Base-by-base conservation (phyloP, 1,139 yeast genomes). In the Lodderomyces beijingensis region DNA sequence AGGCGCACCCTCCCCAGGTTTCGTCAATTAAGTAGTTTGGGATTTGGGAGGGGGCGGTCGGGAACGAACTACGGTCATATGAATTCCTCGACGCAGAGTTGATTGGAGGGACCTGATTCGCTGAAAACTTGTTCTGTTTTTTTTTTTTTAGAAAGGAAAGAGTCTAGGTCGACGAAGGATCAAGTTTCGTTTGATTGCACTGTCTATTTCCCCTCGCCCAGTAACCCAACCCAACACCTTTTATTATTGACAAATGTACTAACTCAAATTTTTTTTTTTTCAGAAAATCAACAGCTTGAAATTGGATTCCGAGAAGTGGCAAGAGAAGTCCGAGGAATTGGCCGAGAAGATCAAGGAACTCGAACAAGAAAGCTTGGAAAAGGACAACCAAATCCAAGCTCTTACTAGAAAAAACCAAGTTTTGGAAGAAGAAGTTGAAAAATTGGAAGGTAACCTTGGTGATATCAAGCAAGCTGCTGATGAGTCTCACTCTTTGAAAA, bases 221-320 rank as follows among this genome's bases (percentile, higher is more conserved):
- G 15, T 6, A 5, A 23, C 13, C 11, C 25, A 12, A 23, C 11
- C 25, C 11, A 12, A 23, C 27, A n/a, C n/a, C n/a, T 19, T 19
- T n/a, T n/a, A n/a, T n/a, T n/a, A n/a, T n/a, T n/a, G n/a, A n/a
- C n/a, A n/a, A n/a, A n/a, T n/a, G n/a, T n/a, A n/a, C n/a, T n/a
- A n/a, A n/a, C n/a, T n/a, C n/a, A n/a, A n/a, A n/a, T n/a, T 24
- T 8, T 10, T 23, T 5, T 21, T 9, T 19, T 9, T 26, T 22
- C 46, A 84, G 93, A 89, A 91, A 79, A 72, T 91, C 71, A 82
- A 74, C 72, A 79, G 80, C 66, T 79, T 91, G 63, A 89, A 89
- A 68, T 73, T 85, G 53, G 98, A 91, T 59, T 89, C 96, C 47
- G 99, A 93, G 70, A 71, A 83, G 53, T 94, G 97, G 85, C 96